Evolutionary conservation across 2,329 filamentous ascomycete genomes (phyloP).

Genomic region (Acephala macrosclerotiorum): DNA sequence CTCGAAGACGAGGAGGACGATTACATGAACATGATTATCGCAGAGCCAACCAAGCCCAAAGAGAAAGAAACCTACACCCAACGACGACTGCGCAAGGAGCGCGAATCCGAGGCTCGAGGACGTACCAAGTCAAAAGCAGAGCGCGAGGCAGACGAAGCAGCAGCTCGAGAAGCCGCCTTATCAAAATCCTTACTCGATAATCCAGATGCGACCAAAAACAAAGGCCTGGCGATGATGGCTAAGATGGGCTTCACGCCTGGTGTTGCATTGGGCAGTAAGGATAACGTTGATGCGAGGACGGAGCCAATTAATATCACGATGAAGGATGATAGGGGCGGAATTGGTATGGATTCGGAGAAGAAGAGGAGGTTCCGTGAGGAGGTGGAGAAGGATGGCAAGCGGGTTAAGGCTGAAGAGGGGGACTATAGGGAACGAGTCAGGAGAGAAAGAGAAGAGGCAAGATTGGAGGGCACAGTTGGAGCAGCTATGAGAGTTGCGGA

Average conservation of each 20-base stretch:
- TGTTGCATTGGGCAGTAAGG: slow-evolving; percentile 73
- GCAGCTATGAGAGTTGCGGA: slow-evolving; percentile 87
- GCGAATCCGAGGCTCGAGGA: slow-evolving; percentile 72
- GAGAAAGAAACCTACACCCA: slow-evolving; percentile 70
- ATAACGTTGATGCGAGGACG: slow-evolving; percentile 50
- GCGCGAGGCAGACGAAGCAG: slow-evolving; percentile 75
- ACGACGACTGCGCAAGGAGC: slow-evolving; percentile 50
- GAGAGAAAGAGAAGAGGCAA: slow-evolving; percentile 72
- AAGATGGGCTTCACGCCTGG: slow-evolving; percentile 90
- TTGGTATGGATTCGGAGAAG: slow-evolving; percentile 83
- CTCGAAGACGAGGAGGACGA: slow-evolving; percentile 82
- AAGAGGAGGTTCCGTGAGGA: slow-evolving; percentile 78
- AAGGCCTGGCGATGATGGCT: slow-evolving; percentile 95
- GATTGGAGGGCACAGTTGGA: slow-evolving; percentile 72
- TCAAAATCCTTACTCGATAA: slow-evolving; percentile 74
- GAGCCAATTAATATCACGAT: slow-evolving; percentile 81
- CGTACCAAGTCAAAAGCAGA: slow-evolving; percentile 83
- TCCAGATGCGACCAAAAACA: slow-evolving; percentile 67
- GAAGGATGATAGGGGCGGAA: slow-evolving; percentile 82
- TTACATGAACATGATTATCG: slow-evolving; percentile 96
- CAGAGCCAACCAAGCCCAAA: slow-evolving; percentile 60
- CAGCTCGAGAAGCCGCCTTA: slow-evolving; percentile 77
- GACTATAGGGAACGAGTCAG: slow-evolving; percentile 78
- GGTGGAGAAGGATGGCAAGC: slow-evolving; percentile 64
- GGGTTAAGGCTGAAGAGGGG: slow-evolving; percentile 67